Percentiles rank a stretch among this genome's conserved stretches.
Evolutionary conservation across 768 basidiomycete genomes (phyloP).

Genomic region (Boletus fagicola): DNA sequence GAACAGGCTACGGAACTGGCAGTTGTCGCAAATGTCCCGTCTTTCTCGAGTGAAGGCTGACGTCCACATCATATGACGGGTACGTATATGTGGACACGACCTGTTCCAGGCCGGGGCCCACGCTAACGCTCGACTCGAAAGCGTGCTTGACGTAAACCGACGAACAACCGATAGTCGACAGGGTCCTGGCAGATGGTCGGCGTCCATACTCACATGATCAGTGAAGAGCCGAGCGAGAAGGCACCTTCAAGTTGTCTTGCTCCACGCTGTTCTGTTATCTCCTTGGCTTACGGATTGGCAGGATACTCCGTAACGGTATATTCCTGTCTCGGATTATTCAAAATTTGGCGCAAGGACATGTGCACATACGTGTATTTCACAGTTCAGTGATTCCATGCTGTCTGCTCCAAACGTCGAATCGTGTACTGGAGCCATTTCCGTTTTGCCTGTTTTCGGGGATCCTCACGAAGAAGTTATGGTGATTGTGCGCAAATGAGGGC

Average conservation of each 20-base stretch:
- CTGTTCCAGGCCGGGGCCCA: neutral
- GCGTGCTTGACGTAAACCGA: too few species aligned
- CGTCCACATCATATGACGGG: neutral
- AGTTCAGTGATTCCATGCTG: neutral
- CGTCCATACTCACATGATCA: neutral
- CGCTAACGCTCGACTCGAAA: too few species aligned
- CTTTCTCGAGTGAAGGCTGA: neutral
- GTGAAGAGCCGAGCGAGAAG: neutral
- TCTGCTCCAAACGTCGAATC: neutral
- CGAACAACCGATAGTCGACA: neutral
- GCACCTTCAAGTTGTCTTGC: neutral
- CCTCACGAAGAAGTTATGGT: neutral
- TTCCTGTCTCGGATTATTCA: neutral
- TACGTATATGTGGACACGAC: neutral
- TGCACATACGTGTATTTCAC: neutral
- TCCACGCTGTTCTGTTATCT: neutral
- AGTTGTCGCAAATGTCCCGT: neutral
- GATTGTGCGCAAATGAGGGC: neutral
- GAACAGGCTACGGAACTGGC: neutral
- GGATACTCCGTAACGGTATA: neutral
- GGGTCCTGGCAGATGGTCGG: neutral
- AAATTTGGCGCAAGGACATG: neutral
- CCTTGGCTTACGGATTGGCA: neutral
- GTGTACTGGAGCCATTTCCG: too few species aligned
- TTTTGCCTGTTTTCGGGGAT: too few species aligned